Base-by-base conservation (phyloP, 176 grass and related monocot genomes). In the Oryza longistaminata region DNA sequence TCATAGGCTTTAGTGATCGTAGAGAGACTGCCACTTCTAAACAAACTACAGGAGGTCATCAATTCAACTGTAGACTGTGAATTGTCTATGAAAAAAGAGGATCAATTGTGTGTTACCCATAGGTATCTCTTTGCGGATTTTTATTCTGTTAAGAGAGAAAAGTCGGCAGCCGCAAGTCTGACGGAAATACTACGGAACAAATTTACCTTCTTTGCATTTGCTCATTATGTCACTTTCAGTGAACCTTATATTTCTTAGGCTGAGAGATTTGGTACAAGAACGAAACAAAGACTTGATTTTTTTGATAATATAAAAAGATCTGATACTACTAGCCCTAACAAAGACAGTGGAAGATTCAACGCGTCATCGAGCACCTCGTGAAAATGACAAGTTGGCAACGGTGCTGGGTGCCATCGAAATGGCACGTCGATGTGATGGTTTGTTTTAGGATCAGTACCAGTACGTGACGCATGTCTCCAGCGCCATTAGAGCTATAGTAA, bases 361-460 rank as follows among this genome's bases (percentile, higher is more conserved):
- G 16, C 6, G 10, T n/a, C 14, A 40, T 19, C 9, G 22, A 8
- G 64, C 6, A 21, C 17, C 43, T 11, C 50, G 8, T 2, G 65
- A 81, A 81, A 79, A 52, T 68, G 65, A 81, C 65, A 69, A 62
- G 11, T 11, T 62, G n/a, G n/a, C 9, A 62, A 34, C 13, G 17
- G 3, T 39, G 43, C 10, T 3, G 78, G 6, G 1, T 35, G 9
- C 26, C 68, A 34, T 49, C 64, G 2, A 68, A 69, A 53, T 24
- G 65, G 29, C 65, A 81, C 19, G 17, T 68, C 26, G 64, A 81
- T 81, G 26, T 35, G 27, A 81, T 50, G 78, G 44, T 66, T 26
- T 34, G 73, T 35, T 12, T 35, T 58, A 58, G 53, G 1, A 53
- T 15, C 17, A 19, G 17, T n/a, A 58, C 16, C 17, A 19, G 17